Evolutionary conservation across 768 basidiomycete species (phyloP).

Genomic region (Agaricus blazei): DNA sequence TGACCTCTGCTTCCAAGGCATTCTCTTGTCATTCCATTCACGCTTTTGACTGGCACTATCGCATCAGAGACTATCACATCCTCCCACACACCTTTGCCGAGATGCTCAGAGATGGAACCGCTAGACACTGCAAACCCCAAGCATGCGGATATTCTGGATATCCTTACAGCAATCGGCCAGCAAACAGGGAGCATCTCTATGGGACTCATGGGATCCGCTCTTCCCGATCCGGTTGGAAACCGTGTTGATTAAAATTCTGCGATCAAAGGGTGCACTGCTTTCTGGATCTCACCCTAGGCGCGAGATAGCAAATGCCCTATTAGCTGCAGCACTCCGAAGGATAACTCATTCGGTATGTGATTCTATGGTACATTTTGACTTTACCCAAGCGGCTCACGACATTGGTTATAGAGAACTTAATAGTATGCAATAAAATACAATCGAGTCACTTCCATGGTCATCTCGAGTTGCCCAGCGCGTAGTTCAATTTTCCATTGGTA

Average conservation of each 20-base stretch:
- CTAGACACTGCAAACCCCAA: not conserved
- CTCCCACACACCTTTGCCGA: conserved; percentile 1
- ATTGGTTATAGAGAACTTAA: too few species aligned
- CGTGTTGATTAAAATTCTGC: conserved; percentile 1
- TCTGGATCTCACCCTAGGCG: conserved; percentile 1
- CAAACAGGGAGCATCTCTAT: not conserved
- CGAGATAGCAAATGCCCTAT: not conserved
- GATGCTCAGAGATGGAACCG: not conserved
- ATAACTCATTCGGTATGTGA: not conserved
- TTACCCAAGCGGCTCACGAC: not conserved
- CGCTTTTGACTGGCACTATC: conserved; percentile 2
- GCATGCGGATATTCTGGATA: not conserved
- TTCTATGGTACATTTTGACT: not conserved
- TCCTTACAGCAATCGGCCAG: conserved; percentile 3
- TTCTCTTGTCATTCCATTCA: conserved; percentile 5
- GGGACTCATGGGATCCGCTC: not conserved
- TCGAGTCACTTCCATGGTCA: too few species aligned
- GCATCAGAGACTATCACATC: not conserved
- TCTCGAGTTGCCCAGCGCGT: too few species aligned
- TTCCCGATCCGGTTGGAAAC: not conserved
- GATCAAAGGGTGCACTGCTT: not conserved
- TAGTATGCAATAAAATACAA: too few species aligned
- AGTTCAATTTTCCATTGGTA: too few species aligned
- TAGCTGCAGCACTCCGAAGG: not conserved
- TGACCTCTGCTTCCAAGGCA: not conserved